Evolutionary conservation across 2,329 filamentous ascomycete genomes (phyloP), one percentile per base, ranked within the genome.

Genomic region (Xylaria hypoxylon): DNA sequence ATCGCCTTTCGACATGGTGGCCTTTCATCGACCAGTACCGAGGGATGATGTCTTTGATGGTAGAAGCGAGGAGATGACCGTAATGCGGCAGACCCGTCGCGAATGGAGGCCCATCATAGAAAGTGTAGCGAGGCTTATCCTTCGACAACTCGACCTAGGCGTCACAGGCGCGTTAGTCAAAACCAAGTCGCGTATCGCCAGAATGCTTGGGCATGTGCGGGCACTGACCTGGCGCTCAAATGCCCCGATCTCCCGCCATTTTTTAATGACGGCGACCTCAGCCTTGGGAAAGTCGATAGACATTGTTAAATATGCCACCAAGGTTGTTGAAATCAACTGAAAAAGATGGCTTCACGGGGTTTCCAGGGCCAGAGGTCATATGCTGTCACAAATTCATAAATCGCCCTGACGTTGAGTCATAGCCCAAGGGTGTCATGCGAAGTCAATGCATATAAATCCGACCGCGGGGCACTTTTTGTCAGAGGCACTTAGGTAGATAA

Each of bases 1-100:
- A 97, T 65, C 94, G 88, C 71, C 95, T 88, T 83, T 96, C 93
- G 59, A 97, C 94, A 82, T 97, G 92, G 77, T 90, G 92, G 17
- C 95, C 95, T 78, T 96, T 96, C 94, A 97, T 97, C 58, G 94
- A 94, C 93, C 94, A 97, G 80, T 97, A 98, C 73, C 95, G 86
- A 8, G 95, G 94, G 72, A 98, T 97, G 67, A 97, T 96, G 79
- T 97, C 95, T 81, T 98, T 97, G 83, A 97, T 97, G 56, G 94
- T 97, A 22, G 93, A 97, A 42, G 95, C 92, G 71, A 97, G 85
- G 59, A 97, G 82, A 80, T 97, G 93, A 68, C 86, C 86, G 67
- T 90, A 90, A 73, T 90, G 89, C 68, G 87, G 87, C 19, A 89
- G 79, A 64, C 87, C 91, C 72, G 91, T 97, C 77, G 89, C 90